A percentile compares a stretch with the other conserved stretches of the same genome.
These are phyloP conservation scores for Claviceps pusilla DNA, from an alignment of 2,329 filamentous ascomycete genomes.

Conservation along the genomic window DNA sequence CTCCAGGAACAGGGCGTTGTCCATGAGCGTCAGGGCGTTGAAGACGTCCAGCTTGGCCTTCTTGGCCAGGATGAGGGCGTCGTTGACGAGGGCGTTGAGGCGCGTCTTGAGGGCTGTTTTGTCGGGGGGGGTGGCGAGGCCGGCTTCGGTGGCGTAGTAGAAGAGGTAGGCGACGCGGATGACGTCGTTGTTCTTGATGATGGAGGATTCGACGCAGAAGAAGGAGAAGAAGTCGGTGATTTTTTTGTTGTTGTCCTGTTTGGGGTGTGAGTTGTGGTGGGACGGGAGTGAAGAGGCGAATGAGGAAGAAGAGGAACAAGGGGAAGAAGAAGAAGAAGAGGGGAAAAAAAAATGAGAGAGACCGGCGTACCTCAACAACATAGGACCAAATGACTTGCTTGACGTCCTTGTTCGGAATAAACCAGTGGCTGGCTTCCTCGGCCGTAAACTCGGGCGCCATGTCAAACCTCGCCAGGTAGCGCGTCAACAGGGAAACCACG, in stretches of 20 bases:
- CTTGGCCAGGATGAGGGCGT: slow-evolving; percentile 80
- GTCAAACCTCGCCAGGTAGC: slow-evolving; percentile 67
- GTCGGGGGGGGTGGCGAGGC: slow-evolving; percentile 43
- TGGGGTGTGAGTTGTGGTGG: neutral
- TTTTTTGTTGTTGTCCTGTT: slow-evolving; percentile 47
- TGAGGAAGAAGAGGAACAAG: too few relatives aligned
- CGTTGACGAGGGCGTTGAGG: slow-evolving; percentile 65
- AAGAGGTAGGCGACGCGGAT: slow-evolving; percentile 90
- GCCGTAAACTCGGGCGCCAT: slow-evolving; percentile 68
- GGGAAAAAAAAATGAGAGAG: neutral
- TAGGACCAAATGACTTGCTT: slow-evolving; percentile 90
- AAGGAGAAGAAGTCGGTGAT: slow-evolving; percentile 97
- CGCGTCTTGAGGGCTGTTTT: slow-evolving; percentile 55
- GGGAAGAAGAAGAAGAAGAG: too few relatives aligned
- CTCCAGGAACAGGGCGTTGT: slow-evolving; percentile 86
- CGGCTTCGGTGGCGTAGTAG: slow-evolving; percentile 83
- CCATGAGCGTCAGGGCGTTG: slow-evolving; percentile 84
- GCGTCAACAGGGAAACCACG: slow-evolving; percentile 58
- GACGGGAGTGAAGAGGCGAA: neutral
- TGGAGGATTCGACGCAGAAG: slow-evolving; percentile 84
- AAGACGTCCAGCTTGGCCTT: slow-evolving; percentile 80
- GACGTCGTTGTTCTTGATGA: slow-evolving; percentile 66
- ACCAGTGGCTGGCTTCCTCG: slow-evolving; percentile 78
- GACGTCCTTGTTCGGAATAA: slow-evolving; percentile 48
- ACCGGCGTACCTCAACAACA: slow-evolving; percentile 57